Percentiles rank a stretch among this genome's conserved stretches.
Conservation (phyloP, 768 basidiomycete genomes). For the Termitomyces sp. region DNA sequence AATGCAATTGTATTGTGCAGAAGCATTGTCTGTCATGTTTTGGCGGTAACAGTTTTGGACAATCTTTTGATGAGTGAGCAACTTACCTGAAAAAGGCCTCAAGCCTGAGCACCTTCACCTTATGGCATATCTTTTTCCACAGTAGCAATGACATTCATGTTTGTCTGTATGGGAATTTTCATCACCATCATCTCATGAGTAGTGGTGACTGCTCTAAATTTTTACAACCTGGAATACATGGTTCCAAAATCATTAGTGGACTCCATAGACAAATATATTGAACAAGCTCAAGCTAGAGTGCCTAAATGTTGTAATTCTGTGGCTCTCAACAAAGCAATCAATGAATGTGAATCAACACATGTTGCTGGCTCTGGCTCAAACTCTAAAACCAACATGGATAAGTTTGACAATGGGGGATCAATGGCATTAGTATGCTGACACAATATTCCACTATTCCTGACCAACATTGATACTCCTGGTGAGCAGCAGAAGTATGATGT, state of each 20-base stretch:
- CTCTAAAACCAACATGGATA: neutral
- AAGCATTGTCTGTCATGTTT: conserved; percentile 31
- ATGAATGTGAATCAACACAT: conserved; percentile 24
- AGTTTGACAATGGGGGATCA: conserved; percentile 28
- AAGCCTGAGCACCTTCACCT: no score
- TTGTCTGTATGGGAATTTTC: conserved; percentile 34
- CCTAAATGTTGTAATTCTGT: neutral
- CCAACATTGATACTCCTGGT: conserved; percentile 36
- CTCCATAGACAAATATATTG: conserved; percentile 23
- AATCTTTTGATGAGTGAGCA: conserved; percentile 17
- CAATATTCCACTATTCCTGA: conserved; percentile 30
- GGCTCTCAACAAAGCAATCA: conserved; percentile 30
- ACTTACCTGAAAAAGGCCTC: neutral
- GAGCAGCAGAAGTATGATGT: conserved; percentile 35
- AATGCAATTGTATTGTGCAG: conserved; percentile 20
- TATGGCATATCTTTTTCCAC: neutral
- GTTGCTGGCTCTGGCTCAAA: no score
- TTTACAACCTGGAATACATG: conserved; percentile 27
- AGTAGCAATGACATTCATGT: conserved; percentile 35
- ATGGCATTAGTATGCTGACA: conserved; percentile 37
- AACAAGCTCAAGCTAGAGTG: conserved; percentile 14
- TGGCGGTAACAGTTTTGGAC: conserved; percentile 20
- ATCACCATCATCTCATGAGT: conserved; percentile 26
- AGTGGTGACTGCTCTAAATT: conserved; percentile 29
- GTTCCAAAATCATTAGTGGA: conserved; percentile 32